Conservation (phyloP, 176 grass and related monocot genomes). For the Luzula sylvatica region DNA sequence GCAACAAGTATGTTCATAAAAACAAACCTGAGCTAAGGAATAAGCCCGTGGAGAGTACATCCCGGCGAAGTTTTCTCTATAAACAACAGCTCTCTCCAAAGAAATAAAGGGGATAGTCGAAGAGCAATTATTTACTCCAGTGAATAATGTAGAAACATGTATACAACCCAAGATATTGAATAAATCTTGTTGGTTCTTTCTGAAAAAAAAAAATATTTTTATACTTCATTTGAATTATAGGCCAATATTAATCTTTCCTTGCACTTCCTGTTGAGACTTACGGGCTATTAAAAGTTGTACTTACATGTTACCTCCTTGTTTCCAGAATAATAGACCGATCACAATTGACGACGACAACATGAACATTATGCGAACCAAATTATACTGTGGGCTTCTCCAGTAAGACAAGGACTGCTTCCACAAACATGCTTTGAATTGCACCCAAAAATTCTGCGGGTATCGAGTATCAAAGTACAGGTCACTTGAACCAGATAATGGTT, state of each 20-base stretch:
- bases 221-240: neutral
- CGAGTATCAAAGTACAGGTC: conserved; percentile 56
- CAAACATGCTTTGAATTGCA: conserved; percentile 55
- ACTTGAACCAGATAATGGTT: conserved; percentile 42
- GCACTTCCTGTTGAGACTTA: no score
- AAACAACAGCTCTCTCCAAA: conserved; percentile 38
- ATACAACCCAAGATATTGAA: conserved; percentile 58
- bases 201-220: neutral
- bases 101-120: conserved; percentile 26
- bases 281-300: conserved; percentile 11
- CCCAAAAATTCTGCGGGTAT: conserved; percentile 31
- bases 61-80: conserved; percentile 62
- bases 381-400: conserved; percentile 80
- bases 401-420: conserved; percentile 86
- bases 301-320: conserved; percentile 56
- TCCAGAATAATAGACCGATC: conserved; percentile 71
- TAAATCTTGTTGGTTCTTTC: conserved; percentile 45
- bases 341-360: conserved; percentile 40
- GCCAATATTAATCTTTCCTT: neutral
- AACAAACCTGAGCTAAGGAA: conserved; percentile 47
- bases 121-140: conserved; percentile 23
- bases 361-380: conserved; percentile 53
- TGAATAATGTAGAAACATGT: conserved; percentile 9
- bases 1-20: neutral
- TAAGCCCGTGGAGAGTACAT: conserved; percentile 85